phyloP scores from a whole-genome alignment of 306 rosid genomes.

The Fagus sylvatica region DNA sequence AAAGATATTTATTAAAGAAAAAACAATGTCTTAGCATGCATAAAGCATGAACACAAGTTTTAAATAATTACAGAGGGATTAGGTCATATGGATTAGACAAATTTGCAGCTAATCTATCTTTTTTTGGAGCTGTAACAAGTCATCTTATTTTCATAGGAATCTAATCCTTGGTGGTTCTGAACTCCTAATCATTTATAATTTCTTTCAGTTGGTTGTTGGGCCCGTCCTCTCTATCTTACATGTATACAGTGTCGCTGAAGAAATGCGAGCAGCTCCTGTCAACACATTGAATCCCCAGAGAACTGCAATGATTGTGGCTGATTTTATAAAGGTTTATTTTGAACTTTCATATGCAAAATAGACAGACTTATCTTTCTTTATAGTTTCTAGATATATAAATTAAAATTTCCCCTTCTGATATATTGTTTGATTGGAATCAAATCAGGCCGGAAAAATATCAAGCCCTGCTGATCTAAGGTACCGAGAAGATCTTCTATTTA shows the following conservation, averaged over 20 bases:
- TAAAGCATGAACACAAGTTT: too few relatives aligned
- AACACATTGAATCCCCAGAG: conserved; percentile 92
- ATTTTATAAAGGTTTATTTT: conserved; percentile 67
- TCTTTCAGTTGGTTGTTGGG: conserved; percentile 61
- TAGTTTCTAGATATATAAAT: too few relatives aligned
- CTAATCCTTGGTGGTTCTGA: conserved; percentile 20
- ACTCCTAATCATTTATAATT: conserved; percentile 31
- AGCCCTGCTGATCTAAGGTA: conserved; percentile 94
- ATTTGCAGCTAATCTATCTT: neutral
- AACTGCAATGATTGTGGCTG: conserved; percentile 85
- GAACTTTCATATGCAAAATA: neutral
- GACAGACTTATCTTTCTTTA: neutral
- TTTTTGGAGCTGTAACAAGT: conserved; percentile 21
- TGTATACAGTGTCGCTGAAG: conserved; percentile 76
- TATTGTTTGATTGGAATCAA: conserved; percentile 17
- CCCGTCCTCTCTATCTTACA: conserved; percentile 77
- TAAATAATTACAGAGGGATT: too few relatives aligned
- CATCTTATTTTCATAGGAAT: conserved; percentile 10
- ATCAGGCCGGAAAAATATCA: conserved; percentile 60
- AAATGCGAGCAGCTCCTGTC: conserved; percentile 88
- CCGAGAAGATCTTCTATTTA: conserved; percentile 69
- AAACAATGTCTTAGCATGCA: too few relatives aligned
- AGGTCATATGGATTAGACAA: neutral
- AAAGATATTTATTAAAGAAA: too few relatives aligned
- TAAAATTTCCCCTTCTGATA: neutral